phyloP scores from a whole-genome alignment of 768 basidiomycete species.

The Artomyces pyxidatus region DNA sequence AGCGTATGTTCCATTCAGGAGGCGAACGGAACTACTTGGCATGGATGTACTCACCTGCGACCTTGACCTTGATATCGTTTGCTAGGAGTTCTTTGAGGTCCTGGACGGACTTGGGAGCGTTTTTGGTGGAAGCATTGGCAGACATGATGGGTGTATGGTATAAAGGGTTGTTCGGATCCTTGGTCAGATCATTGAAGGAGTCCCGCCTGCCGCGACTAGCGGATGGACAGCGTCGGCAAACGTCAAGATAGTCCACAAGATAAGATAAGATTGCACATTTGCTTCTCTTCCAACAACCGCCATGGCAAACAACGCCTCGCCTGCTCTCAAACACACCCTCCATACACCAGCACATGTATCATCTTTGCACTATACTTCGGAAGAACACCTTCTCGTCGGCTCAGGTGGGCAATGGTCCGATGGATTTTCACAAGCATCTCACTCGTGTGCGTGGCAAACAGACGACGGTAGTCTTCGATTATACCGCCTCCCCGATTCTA shows the following conservation, averaged over 20 bases:
- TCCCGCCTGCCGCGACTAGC: too few relatives aligned
- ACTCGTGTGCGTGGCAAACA: constrained; percentile 35
- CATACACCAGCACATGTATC: constrained; percentile 40
- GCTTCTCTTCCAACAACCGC: neutral
- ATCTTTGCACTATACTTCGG: too few relatives aligned
- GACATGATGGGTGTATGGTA: constrained; percentile 6
- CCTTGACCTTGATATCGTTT: constrained; percentile 80
- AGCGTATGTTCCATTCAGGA: too few relatives aligned
- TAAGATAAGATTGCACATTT: neutral
- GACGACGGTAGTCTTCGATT: constrained; percentile 16
- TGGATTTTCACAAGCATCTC: constrained; percentile 6
- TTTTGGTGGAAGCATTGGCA: constrained; percentile 21
- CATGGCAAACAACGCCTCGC: neutral
- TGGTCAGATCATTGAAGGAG: too few relatives aligned
- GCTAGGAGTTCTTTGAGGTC: constrained; percentile 48
- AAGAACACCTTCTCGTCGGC: too few relatives aligned
- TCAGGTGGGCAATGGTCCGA: constrained; percentile 49
- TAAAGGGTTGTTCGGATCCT: too few relatives aligned
- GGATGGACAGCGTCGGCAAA: too few relatives aligned
- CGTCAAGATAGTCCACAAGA: too few relatives aligned
- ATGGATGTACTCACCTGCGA: constrained; percentile 58
- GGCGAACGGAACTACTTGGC: too few relatives aligned
- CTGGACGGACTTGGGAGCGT: constrained; percentile 44
- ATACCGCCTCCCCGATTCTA: constrained; percentile 8
- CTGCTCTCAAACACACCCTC: neutral